Base-by-base conservation (phyloP, 106 monocot species). In the Cymbidium sinense region DNA sequence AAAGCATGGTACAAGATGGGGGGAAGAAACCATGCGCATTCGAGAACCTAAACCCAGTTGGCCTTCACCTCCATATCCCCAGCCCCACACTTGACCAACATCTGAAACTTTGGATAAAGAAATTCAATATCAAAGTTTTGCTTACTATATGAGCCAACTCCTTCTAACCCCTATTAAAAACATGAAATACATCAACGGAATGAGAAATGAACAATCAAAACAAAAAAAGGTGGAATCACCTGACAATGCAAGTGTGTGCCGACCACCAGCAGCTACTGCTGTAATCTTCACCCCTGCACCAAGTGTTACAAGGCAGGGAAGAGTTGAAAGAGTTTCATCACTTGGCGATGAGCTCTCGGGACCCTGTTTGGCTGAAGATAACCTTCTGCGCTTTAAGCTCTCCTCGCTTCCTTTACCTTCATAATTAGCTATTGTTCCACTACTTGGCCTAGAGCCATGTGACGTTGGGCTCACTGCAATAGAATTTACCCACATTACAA, bases 11-110 rank as follows among this genome's bases (percentile, higher is more conserved):
- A 99, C 74, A 64, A 81, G 98, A 82, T 90, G 89, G 73, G 98
- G 98, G 83, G 94, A 91, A 61, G 94, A 92, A 21, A 99, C 90
- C 70, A 84, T 88, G 4, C 94, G 89, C 50, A 89, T 86, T n/a
- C 94, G 86, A 73, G 91, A 90, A 69, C 98, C 98, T 82, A 99
- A 79, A 64, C 98, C 98, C 74, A 99, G 92, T 51, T 99, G 98
- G 9, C 98, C 98, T 86, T 99, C 98, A 12, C 98, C 98, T 80
- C 98, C 94, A 87, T 99, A 99, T 36, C 98, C 98, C 98, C 98
- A 99, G 84, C 98, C 98, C 98, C 98, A 99, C 34, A 92, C 94
- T 77, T 92, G 87, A 81, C 98, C 98, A 34, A 79, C 75, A 87
- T 99, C 98, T 99, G 90, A 87, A 90, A 87, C 85, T 85, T 92